A percentile compares a stretch with the other conserved stretches of the same genome.
Conservation (phyloP, 495 filamentous ascomycete species). For the Monascus purpureus region DNA sequence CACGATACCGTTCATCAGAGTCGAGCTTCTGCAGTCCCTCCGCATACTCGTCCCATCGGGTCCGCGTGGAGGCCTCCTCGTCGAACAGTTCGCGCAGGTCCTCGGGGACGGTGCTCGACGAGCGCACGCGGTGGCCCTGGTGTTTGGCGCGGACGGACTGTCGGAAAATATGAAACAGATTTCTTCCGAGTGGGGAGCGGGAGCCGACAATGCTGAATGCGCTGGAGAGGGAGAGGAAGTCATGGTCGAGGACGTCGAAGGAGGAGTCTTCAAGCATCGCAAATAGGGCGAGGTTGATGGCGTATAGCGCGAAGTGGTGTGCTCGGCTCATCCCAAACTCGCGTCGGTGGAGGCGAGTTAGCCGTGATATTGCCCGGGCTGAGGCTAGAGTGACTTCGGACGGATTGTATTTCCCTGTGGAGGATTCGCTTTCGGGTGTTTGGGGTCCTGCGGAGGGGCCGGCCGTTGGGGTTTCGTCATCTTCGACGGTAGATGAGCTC, state of each 20-base stretch:
- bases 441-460: constrained; percentile 1
- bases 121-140: constrained; percentile 17
- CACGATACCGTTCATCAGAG: constrained; percentile 19
- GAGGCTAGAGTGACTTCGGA: constrained; percentile 12
- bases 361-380: constrained; percentile 19
- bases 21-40: constrained; percentile 27
- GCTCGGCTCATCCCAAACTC: constrained; percentile 27
- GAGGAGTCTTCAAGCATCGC: constrained; percentile 17
- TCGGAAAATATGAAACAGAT: constrained; percentile 29
- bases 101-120: constrained; percentile 11
- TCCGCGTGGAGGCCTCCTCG: constrained; percentile 12
- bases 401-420: neutral
- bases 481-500: constrained; percentile 12
- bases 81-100: constrained; percentile 27
- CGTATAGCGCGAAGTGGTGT: constrained; percentile 31
- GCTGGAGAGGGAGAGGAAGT: constrained; percentile 24
- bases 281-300: constrained; percentile 31
- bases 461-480: constrained; percentile 5
- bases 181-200: constrained; percentile 23
- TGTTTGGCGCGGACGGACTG: constrained; percentile 20
- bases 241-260: constrained; percentile 25
- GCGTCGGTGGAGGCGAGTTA: constrained; percentile 19
- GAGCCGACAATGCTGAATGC: constrained; percentile 25
- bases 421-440: neutral
- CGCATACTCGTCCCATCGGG: constrained; percentile 21